Base-by-base conservation (phyloP, 2,329 filamentous ascomycete genomes). In the Pyrenochaeta sp. region DNA sequence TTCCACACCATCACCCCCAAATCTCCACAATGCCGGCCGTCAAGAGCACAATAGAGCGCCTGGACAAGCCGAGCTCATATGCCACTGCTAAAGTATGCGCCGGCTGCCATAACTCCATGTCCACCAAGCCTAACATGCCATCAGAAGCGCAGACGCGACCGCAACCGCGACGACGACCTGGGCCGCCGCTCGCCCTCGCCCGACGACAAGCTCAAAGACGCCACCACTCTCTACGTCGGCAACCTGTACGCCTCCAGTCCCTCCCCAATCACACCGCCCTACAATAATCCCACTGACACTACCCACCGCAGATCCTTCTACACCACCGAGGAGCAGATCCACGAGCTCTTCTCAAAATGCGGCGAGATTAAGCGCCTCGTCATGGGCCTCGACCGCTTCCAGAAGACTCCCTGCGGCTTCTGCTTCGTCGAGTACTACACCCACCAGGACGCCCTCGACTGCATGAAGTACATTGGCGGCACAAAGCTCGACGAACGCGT, bases 381-480 rank as follows among this genome's bases (percentile, higher is more conserved):
- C 55, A 99, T 99, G 94, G 94, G 94, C 35, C 84, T 99, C 38
- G 94, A 99, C 71, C 88, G 94, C 44, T 96, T 94, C 79, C 89
- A 88, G 74, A 99, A 99, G 78, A 99, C 94, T 1, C 94, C 94
- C 1, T 99, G 94, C 74, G 94, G 94, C 27, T 99, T 99, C 80
- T 99, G 94, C 80, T 99, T 99, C 68, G 94, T 99, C 65, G 94
- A 99, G 75, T 99, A 99, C 77, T 97, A 96, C 78, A 96, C 87
- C 20, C 94, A 97, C 72, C 88, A 96, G 68, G 94, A 99, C 72
- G 94, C 94, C 7, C 81, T 99, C 35, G 94, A 99, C 72, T 97
- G 93, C 74, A 87, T 99, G 86, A 99, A 97, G 76, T 99, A 97
- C 71, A 87, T 99, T 64, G 94, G 94, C 42, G 94, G 94, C 44